A percentile compares a stretch with the other conserved stretches of the same genome.
These are phyloP conservation scores for Dioscorea alata DNA, from an alignment of 106 monocot species.

Conservation along the genomic window DNA sequence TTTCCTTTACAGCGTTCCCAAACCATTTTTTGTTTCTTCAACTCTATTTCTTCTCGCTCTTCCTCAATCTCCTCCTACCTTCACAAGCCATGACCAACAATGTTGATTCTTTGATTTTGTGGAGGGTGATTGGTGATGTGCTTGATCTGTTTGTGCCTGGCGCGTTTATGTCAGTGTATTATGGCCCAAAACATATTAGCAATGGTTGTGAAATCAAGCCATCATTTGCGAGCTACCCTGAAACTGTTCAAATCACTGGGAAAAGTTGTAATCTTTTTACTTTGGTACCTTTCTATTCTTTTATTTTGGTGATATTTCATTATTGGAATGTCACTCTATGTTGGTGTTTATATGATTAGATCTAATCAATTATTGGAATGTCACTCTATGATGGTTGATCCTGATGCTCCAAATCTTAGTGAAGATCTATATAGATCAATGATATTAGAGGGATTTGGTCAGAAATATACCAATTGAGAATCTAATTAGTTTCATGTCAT, in stretches of 20 bases:
- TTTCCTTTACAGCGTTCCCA: not conserved
- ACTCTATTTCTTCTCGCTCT: not conserved
- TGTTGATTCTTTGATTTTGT: conserved; percentile 18
- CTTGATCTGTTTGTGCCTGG: conserved; percentile 12
- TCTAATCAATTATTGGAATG: not conserved
- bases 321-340: not conserved
- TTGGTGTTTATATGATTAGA: not conserved
- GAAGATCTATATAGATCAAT: too few species aligned
- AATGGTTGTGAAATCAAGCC: conserved; percentile 19
- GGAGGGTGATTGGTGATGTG: conserved; percentile 25
- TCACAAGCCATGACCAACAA: conserved; percentile 1
- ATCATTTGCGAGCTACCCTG: conserved; percentile 8
- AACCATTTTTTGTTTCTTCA: not conserved
- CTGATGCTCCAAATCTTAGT: conserved; percentile 1
- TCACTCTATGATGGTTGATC: conserved; percentile 10
- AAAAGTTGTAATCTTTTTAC: conserved; percentile 8
- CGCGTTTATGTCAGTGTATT: conserved; percentile 5
- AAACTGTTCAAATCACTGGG: not conserved
- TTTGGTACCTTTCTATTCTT: conserved; percentile 2
- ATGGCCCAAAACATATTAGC: conserved; percentile 12
- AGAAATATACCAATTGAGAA: too few species aligned
- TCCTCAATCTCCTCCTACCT: not conserved
- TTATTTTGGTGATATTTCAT: not conserved
- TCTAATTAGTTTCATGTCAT: too few species aligned
- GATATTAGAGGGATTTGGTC: too few species aligned